Percentiles rank a stretch among this genome's conserved stretches.
phyloP scores from a whole-genome alignment of 169 alveolate genomes.

The Eimeria necatrix region DNA sequence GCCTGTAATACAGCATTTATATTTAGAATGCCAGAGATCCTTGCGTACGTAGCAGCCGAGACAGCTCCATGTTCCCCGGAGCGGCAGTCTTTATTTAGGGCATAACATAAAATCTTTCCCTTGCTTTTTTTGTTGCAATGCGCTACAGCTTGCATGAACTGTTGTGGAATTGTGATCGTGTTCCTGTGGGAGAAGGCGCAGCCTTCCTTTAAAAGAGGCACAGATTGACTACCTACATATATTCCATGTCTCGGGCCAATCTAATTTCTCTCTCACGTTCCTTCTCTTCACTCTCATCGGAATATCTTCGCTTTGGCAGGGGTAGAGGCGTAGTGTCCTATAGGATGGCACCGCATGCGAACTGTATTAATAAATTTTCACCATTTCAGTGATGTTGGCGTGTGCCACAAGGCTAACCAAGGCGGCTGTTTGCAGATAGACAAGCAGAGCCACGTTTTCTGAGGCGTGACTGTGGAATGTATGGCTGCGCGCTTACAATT shows the following conservation, averaged over 20 bases:
- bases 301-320: constrained; percentile 11
- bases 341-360: background rate
- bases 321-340: constrained; percentile 52
- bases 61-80: background rate
- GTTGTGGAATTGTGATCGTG: no score
- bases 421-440: background rate
- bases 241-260: background rate
- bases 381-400: no score
- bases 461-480: background rate
- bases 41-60: background rate
- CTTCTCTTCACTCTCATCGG: constrained; percentile 11
- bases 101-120: background rate
- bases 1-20: background rate
- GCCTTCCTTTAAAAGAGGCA: background rate
- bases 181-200: background rate
- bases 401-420: no score
- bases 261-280: constrained; percentile 10
- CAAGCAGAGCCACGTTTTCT: background rate
- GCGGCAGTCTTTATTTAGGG: background rate
- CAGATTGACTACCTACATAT: background rate
- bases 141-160: no score
- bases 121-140: background rate
- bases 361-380: no score
- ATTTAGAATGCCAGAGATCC: background rate
- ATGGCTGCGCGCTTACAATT: background rate